Percentiles rank a stretch among this genome's conserved stretches.
Conservation (phyloP, 2,329 filamentous ascomycete genomes). For the Piedraia hortae region DNA sequence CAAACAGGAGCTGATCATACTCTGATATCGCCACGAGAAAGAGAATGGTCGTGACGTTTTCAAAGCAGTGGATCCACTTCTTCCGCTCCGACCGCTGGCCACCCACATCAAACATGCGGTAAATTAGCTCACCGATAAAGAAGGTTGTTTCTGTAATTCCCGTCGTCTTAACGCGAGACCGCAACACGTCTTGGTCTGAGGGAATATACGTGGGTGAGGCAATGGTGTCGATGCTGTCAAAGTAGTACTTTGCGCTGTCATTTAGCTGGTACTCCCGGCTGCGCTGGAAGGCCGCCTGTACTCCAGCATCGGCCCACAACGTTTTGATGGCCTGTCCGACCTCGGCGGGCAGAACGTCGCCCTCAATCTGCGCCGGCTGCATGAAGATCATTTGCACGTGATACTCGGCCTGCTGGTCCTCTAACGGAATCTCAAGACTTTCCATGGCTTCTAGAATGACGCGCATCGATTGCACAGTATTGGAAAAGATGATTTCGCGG, state of each 20-base stretch:
- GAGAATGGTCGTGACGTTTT: constrained; percentile 88
- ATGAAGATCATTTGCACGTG: constrained; percentile 97
- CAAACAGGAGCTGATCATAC: constrained; percentile 86
- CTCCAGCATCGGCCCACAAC: constrained; percentile 75
- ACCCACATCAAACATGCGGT: constrained; percentile 93
- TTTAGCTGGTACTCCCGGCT: constrained; percentile 91
- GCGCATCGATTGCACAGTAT: constrained; percentile 42
- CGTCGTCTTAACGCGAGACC: constrained; percentile 90
- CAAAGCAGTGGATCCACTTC: constrained; percentile 99
- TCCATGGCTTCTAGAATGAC: constrained; percentile 44
- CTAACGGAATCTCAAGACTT: constrained; percentile 49
- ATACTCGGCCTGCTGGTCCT: constrained; percentile 82
- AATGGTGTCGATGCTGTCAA: constrained; percentile 81
- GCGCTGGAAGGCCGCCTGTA: constrained; percentile 84
- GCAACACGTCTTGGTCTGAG: constrained; percentile 81
- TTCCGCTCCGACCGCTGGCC: constrained; percentile 87
- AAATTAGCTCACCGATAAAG: constrained; percentile 80
- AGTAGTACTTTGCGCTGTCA: constrained; percentile 93
- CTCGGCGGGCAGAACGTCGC: constrained; percentile 77
- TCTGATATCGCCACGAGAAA: constrained; percentile 93
- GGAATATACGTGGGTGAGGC: constrained; percentile 78
- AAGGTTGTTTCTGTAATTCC: constrained; percentile 94
- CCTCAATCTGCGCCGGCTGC: constrained; percentile 90
- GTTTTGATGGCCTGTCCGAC: constrained; percentile 80
- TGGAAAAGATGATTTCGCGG: constrained; percentile 46